Evolutionary conservation across 129 eudicot species (phyloP), one percentile per base, ranked within the genome.

Genomic region (Chrysanthemum lavandulifolium): DNA sequence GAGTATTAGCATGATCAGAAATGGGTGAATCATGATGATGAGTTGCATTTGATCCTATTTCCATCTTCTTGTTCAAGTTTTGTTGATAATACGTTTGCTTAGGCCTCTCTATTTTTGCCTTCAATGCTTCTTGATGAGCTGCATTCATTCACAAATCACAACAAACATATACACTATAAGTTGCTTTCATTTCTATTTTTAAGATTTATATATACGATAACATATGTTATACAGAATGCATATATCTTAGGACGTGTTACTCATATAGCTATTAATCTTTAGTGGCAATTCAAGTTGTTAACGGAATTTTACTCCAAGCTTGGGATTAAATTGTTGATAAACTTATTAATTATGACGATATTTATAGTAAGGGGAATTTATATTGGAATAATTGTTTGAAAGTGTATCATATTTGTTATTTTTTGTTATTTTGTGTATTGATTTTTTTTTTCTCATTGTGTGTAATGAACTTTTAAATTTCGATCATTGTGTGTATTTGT

Each of bases 121-220:
- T 93, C 90, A 93, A 60, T 80, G 96, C 92, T 76, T 93, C 98
- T 84, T 93, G 98, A 80, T 93, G 95, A 79, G 95, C 95, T 93
- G 78, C 78, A 71, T n/a, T 10, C 74, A 72, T 63, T 75, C 31
- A 27, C 31, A 27, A 2, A 27, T 27, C 31, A 27, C 31, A 27
- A 27, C 31, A 25, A 25, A 25, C 29, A 25, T 2, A 25, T 3
- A 23, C 25, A 25, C 29, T 25, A 25, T 43, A 19, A 13, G 29
- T 7, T 25, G 18, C 72, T 33, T 33, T 40, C 12, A 64, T 5
- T 47, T 72, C 21, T 56, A 57, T 13, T 56, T 57, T 25, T 25
- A 1, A 3, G 29, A 25, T 25, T 25, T 25, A 25, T 25, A 25
- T 25, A 25, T 25, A 25, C 29, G 29, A 25, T 25, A 25, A 25